Percentiles rank a stretch among this genome's conserved stretches.
Evolutionary conservation across 768 basidiomycete species (phyloP).

Genomic region (Boletellus sp.): DNA sequence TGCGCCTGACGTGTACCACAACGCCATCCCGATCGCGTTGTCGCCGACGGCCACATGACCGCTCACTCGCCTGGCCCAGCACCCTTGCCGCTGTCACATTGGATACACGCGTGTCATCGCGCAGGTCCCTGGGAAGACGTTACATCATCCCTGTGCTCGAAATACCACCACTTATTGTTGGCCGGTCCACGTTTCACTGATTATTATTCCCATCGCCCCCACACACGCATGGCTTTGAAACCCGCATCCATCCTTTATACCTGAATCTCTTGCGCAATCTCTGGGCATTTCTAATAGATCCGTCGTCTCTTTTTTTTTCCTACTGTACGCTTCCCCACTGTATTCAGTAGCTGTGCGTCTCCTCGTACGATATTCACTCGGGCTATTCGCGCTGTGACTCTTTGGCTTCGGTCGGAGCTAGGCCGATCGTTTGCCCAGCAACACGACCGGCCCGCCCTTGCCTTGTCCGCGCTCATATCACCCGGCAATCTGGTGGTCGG

Average conservation of each 20-base stretch:
- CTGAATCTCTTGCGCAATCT: conserved; percentile 19
- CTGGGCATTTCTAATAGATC: conserved; percentile 28
- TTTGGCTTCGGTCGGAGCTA: not conserved
- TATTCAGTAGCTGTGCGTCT: conserved; percentile 21
- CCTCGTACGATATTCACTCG: conserved; percentile 20
- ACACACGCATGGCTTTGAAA: conserved; percentile 7
- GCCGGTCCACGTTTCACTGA: conserved; percentile 18
- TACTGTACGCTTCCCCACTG: conserved; percentile 22
- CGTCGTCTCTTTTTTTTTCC: conserved; percentile 14
- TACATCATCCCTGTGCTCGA: conserved; percentile 4
- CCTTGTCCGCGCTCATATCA: too few relatives aligned
- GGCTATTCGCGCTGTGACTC: conserved; percentile 10
- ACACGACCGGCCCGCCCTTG: too few relatives aligned
- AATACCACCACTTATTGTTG: conserved; percentile 10
- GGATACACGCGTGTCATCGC: conserved; percentile 4
- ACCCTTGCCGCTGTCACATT: not conserved
- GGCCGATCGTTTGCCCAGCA: too few relatives aligned
- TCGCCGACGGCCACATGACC: conserved; percentile 4
- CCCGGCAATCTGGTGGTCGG: too few relatives aligned
- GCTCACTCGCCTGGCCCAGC: conserved; percentile 2
- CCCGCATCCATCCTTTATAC: conserved; percentile 22
- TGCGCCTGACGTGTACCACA: conserved; percentile 2
- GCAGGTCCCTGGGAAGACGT: conserved; percentile 7
- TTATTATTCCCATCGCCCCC: not conserved
- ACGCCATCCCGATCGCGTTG: conserved; percentile 3